Evolutionary conservation across 345 rosid genomes (phyloP), one percentile per base, ranked within the genome.

Genomic region (Citrus australasica): DNA sequence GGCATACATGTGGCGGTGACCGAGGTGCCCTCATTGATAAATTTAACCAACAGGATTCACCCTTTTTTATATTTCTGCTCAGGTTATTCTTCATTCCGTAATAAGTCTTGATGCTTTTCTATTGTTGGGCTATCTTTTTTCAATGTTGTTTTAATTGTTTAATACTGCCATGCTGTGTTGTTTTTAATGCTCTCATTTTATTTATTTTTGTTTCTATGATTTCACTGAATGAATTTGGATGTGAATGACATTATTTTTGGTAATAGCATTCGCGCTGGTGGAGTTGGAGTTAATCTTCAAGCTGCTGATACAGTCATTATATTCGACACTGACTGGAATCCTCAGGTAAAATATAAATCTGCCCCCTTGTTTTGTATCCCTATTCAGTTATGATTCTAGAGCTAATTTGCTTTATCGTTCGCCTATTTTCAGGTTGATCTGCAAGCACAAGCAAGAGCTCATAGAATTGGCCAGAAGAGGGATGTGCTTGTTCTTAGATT

Each of bases 381-480:
- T 70, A 11, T 17, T 61, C 65, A 19, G 5, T 70, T 6, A 42
- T 64, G n/a, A 55, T 38, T 63, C 71, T 71, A 67, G 83, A 67
- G 80, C 73, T 67, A 61, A 42, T 62, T 58, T 37, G 33, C 9
- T 68, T 33, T 9, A 21, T 38, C 73, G 33, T 79, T 67, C 40
- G 35, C 66, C 19, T 37, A 4, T 70, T 83, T 27, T 80, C 82
- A 94, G 98, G 98, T 94, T 83, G 98, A 94, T 86, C 91, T 94
- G 83, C 98, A 94, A 91, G 98, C 98, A 55, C 97, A 94, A 80
- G 98, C 97, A 67, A 92, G 98, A 85, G 98, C 98, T 59, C 98
- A 94, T 78, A 90, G 98, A 87, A 86, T 94, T 82, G 98, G 98
- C 80, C 98, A 94, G 89, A 94, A 94, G 86, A 91, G 93, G 90